Conservation (phyloP, 192 early-diverging fungal genomes). For the Geranomyces variabilis region DNA sequence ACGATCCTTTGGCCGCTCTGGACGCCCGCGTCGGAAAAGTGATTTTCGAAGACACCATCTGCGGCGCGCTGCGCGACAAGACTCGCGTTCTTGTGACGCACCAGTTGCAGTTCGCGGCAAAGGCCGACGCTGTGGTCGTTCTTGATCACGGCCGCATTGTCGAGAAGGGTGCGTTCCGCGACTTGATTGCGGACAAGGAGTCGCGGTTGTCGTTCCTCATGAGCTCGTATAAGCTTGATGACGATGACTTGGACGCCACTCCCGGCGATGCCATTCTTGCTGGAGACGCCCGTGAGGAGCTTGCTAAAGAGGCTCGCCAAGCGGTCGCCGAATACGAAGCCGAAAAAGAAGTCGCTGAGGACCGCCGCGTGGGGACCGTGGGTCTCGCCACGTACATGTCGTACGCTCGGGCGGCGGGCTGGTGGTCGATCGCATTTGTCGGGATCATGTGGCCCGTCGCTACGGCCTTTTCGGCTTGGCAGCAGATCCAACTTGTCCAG, state of each 20-base stretch:
- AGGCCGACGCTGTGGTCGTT: constrained; percentile 70
- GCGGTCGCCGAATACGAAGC: constrained; percentile 47
- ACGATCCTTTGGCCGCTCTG: constrained; percentile 82
- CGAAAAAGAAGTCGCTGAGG: constrained; percentile 50
- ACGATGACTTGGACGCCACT: constrained; percentile 33
- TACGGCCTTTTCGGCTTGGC: constrained; percentile 61
- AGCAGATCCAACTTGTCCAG: constrained; percentile 6
- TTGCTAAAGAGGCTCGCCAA: background rate
- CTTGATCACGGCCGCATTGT: constrained; percentile 68
- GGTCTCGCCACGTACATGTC: background rate
- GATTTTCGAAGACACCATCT: constrained; percentile 60
- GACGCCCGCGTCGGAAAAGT: constrained; percentile 69
- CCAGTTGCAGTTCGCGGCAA: constrained; percentile 69
- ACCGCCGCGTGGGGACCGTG: background rate
- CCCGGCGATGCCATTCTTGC: constrained; percentile 5
- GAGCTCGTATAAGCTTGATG: constrained; percentile 57
- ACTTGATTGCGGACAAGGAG: constrained; percentile 63
- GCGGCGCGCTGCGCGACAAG: constrained; percentile 52
- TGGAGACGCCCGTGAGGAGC: constrained; percentile 39
- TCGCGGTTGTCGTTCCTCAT: constrained; percentile 43
- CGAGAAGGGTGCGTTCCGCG: constrained; percentile 62
- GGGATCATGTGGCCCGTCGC: background rate
- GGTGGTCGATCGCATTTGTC: background rate
- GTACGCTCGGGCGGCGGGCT: background rate
- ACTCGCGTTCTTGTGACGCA: constrained; percentile 85